These are phyloP conservation scores for Candida corydali DNA, from an alignment of 805 yeast species.

Conservation along the genomic window DNA sequence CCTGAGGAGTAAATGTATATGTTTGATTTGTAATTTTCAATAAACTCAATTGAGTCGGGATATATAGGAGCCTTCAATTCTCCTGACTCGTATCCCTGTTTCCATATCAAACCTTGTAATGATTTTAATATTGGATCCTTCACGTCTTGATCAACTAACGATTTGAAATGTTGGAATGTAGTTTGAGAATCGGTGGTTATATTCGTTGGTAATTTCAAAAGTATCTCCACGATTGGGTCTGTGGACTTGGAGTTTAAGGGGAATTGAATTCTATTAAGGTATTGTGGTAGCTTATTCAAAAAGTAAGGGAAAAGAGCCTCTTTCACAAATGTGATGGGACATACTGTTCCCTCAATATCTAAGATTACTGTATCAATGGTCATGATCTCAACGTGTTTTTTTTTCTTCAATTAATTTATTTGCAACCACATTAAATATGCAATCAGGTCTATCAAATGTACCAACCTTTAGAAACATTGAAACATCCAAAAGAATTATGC, in stretches of 20 bases:
- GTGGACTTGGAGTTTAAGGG: slow-evolving; percentile 22
- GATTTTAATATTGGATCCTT: slow-evolving; percentile 76
- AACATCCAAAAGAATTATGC: no score
- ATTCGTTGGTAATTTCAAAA: slow-evolving; percentile 45
- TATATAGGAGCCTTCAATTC: slow-evolving; percentile 74
- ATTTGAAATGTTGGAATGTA: slow-evolving; percentile 46
- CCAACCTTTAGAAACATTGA: no score
- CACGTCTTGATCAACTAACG: slow-evolving; percentile 60
- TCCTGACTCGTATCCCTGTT: slow-evolving; percentile 71
- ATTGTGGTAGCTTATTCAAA: slow-evolving; percentile 41
- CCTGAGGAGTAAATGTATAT: slow-evolving; percentile 87
- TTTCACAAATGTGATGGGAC: slow-evolving; percentile 87
- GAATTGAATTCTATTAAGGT: slow-evolving; percentile 25
- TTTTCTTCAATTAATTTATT: neutral
- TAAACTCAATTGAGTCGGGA: slow-evolving; percentile 61
- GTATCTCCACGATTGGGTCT: slow-evolving; percentile 24
- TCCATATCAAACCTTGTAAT: slow-evolving; percentile 84
- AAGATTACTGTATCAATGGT: slow-evolving; percentile 35
- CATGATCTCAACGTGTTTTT: slow-evolving; percentile 6
- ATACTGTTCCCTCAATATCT: slow-evolving; percentile 91
- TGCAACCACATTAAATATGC: no score
- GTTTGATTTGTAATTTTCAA: slow-evolving; percentile 36
- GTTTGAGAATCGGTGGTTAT: slow-evolving; percentile 19
- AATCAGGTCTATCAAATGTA: no score
- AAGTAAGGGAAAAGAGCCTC: slow-evolving; percentile 78